Conservation (phyloP, 805 yeast genomes). For the Hemisphaericaspora nanyangensis region DNA sequence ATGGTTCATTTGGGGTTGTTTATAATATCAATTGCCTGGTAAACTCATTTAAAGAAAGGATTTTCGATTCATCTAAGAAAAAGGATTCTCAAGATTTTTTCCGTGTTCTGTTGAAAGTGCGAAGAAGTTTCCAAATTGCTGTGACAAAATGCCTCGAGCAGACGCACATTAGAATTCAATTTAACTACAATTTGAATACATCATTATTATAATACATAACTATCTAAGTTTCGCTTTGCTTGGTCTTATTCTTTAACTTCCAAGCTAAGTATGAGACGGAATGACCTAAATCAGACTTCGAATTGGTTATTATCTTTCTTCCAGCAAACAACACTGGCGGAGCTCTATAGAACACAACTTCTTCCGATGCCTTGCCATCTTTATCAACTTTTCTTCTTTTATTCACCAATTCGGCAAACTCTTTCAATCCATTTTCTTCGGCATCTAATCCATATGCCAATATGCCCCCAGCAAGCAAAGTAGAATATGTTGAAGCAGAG, state of each 20-base stretch:
- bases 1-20: too few relatives aligned
- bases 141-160: too few relatives aligned
- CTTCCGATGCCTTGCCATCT: constrained; percentile 9
- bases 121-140: too few relatives aligned
- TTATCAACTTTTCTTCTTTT: constrained; percentile 20
- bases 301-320: constrained; percentile 13
- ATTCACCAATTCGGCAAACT: constrained; percentile 16
- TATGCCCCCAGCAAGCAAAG: constrained; percentile 35
- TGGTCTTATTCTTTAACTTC: constrained; percentile 19
- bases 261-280: constrained; percentile 67
- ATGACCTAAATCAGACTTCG: constrained; percentile 53
- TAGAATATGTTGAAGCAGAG: constrained; percentile 32
- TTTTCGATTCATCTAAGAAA: too few relatives aligned
- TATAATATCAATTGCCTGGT: too few relatives aligned
- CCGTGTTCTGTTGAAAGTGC: too few relatives aligned
- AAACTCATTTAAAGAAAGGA: too few relatives aligned
- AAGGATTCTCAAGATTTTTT: too few relatives aligned
- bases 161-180: too few relatives aligned
- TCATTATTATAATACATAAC: too few relatives aligned
- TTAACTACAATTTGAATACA: too few relatives aligned
- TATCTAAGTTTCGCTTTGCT: too few relatives aligned
- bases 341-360: constrained; percentile 62
- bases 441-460: constrained; percentile 30
- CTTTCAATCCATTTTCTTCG: constrained; percentile 7
- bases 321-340: constrained; percentile 49